Percentiles rank a stretch among this genome's conserved stretches.
These are phyloP conservation scores for Colletotrichum paranaense DNA, from an alignment of 2,329 filamentous ascomycete species.

Conservation along the genomic window DNA sequence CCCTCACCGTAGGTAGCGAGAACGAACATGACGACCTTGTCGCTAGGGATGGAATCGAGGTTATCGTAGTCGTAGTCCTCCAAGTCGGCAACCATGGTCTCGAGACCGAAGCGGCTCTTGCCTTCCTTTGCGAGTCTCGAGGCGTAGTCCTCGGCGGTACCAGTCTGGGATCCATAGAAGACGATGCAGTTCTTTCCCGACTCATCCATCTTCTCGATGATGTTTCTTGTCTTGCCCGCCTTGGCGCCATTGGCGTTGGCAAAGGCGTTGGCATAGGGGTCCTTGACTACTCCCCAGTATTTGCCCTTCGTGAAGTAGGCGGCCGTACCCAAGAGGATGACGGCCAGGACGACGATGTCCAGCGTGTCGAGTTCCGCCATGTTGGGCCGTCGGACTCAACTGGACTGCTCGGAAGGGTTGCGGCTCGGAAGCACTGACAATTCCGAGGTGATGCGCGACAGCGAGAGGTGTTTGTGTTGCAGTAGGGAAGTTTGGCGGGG, in stretches of 20 bases:
- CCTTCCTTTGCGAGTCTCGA: conserved; percentile 97
- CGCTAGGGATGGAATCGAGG: conserved; percentile 85
- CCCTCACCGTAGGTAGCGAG: conserved; percentile 98
- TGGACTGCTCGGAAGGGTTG: conserved; percentile 9
- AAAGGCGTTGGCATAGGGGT: conserved; percentile 85
- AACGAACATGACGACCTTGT: conserved; percentile 95
- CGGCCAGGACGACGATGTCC: conserved; percentile 90
- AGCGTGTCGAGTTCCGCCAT: conserved; percentile 98
- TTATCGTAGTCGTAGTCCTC: conserved; percentile 99
- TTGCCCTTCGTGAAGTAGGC: conserved; percentile 99
- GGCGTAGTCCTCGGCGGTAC: conserved; percentile 98
- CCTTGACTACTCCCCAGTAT: conserved; percentile 89
- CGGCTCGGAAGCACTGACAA: conserved; percentile 5
- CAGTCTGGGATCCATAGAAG: conserved; percentile 98
- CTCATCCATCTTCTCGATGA: conserved; percentile 96
- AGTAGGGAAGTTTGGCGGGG: conserved; percentile 17
- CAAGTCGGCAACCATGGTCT: conserved; percentile 97
- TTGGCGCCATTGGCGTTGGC: conserved; percentile 77
- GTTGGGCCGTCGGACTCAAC: conserved; percentile 31
- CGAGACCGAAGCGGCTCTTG: conserved; percentile 93
- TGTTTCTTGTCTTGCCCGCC: conserved; percentile 88
- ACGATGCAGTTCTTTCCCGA: conserved; percentile 96
- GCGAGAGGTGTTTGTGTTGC: not conserved
- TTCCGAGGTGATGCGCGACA: not conserved
- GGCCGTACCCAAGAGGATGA: conserved; percentile 85